Evolutionary conservation across 441 rosid species (phyloP).

Genomic region (Syzygium malaccense): DNA sequence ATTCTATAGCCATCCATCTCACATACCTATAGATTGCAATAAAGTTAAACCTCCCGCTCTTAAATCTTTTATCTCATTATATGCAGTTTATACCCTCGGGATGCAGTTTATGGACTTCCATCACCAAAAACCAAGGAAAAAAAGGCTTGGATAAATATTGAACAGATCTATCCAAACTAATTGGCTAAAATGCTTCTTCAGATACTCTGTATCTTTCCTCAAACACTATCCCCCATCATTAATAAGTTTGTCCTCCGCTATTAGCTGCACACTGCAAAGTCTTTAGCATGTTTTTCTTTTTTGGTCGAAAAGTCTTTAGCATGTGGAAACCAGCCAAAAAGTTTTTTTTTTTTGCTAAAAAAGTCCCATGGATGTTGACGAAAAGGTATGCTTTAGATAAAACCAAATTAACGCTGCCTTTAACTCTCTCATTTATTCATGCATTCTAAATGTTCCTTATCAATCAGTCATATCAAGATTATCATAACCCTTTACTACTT

Average conservation of each 20-base stretch:
- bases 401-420: not conserved
- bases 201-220: not conserved
- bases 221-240: not conserved
- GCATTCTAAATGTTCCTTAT: not conserved
- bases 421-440: not conserved
- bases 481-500: not conserved
- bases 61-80: not conserved
- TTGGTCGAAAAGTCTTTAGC: not conserved
- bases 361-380: not conserved
- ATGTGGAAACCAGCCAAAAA: not conserved
- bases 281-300: not conserved
- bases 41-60: not conserved
- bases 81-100: not conserved
- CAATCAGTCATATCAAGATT: not conserved
- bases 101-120: not conserved
- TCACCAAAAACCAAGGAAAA: not conserved
- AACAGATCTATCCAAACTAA: not conserved
- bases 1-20: not conserved
- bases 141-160: not conserved
- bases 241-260: not conserved
- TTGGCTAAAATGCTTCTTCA: not conserved
- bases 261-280: not conserved
- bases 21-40: not conserved
- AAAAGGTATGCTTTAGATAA: not conserved
- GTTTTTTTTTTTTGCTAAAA: too few relatives aligned